Evolutionary conservation across 768 basidiomycete genomes (phyloP).

Genomic region (Pilatotrama ljubarskyi): DNA sequence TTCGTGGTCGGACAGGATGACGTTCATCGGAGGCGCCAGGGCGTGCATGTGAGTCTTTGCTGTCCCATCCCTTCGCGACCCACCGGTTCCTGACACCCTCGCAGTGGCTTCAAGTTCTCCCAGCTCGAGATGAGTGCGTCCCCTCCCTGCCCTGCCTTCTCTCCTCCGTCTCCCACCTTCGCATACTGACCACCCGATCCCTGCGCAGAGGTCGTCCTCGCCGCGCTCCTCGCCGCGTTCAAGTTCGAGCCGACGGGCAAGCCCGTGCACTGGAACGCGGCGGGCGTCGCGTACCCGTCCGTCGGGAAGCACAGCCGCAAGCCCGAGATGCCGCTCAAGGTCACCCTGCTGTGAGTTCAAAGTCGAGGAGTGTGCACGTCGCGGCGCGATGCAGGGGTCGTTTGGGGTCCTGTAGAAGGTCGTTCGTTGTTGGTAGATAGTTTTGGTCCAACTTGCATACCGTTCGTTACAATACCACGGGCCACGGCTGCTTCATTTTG

Average conservation of each 20-base stretch:
- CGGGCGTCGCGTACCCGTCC: slow-evolving; percentile 13
- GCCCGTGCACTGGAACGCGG: slow-evolving; percentile 17
- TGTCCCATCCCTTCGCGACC: too few species aligned
- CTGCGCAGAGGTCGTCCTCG: slow-evolving; percentile 21
- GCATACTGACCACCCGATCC: not conserved
- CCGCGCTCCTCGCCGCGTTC: slow-evolving; percentile 4
- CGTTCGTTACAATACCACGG: too few species aligned
- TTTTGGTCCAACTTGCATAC: too few species aligned
- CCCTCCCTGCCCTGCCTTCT: not conserved
- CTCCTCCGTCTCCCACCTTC: not conserved
- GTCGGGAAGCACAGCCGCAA: slow-evolving; percentile 3
- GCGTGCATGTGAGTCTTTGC: slow-evolving; percentile 39
- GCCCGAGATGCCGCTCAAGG: slow-evolving; percentile 13
- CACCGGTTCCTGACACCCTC: not conserved
- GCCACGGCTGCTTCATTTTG: too few species aligned
- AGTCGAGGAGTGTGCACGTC: too few species aligned
- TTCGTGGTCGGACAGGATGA: slow-evolving; percentile 32
- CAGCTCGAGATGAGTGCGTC: slow-evolving; percentile 12
- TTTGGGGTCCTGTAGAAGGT: too few species aligned
- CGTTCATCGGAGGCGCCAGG: slow-evolving; percentile 36
- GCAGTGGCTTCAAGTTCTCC: slow-evolving; percentile 11
- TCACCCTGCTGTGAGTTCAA: too few species aligned
- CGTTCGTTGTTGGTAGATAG: too few species aligned
- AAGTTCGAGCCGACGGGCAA: slow-evolving; percentile 12
- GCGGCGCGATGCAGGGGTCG: too few species aligned